Evolutionary conservation across 441 rosid genomes (phyloP).

Genomic region (Pelargonium fulgidum): DNA sequence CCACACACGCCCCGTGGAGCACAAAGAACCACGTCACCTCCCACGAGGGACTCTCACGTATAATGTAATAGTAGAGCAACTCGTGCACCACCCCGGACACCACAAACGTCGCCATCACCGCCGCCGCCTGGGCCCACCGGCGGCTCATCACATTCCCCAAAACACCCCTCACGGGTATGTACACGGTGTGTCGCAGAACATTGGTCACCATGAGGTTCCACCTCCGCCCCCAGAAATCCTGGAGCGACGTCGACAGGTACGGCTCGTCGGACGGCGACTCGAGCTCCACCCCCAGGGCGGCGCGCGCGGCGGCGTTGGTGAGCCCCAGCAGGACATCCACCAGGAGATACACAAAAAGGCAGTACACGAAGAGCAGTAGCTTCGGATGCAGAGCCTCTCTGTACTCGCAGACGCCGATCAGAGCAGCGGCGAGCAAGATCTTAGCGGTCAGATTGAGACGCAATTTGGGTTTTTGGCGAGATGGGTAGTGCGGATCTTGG

Average conservation of each 20-base stretch:
- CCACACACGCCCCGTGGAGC: slow-evolving; percentile 31
- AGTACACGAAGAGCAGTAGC: slow-evolving; percentile 21
- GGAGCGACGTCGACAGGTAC: slow-evolving; percentile 35
- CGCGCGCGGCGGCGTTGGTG: slow-evolving; percentile 16
- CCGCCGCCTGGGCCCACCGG: slow-evolving; percentile 26
- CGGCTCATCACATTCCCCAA: slow-evolving; percentile 7
- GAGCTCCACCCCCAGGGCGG: slow-evolving; percentile 25
- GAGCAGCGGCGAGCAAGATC: slow-evolving; percentile 17
- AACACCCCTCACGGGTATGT: slow-evolving; percentile 19
- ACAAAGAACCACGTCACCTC: slow-evolving; percentile 33
- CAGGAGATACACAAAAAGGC: slow-evolving; percentile 23
- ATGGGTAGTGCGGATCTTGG: slow-evolving; percentile 20
- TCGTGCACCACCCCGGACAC: slow-evolving; percentile 47
- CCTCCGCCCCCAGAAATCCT: slow-evolving; percentile 41
- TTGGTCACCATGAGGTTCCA: slow-evolving; percentile 38
- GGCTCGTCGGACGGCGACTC: slow-evolving; percentile 37
- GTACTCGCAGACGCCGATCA: slow-evolving; percentile 20
- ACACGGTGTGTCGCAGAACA: slow-evolving; percentile 30
- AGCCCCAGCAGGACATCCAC: slow-evolving; percentile 31
- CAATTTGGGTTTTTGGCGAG: slow-evolving; percentile 18
- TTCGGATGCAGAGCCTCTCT: slow-evolving; percentile 16
- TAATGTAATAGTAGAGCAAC: slow-evolving; percentile 26
- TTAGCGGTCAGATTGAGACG: slow-evolving; percentile 29
- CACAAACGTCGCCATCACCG: slow-evolving; percentile 23
- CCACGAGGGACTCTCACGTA: slow-evolving; percentile 33